Base-by-base conservation (phyloP, 2,329 filamentous ascomycete species). In the Coniella vitis region DNA sequence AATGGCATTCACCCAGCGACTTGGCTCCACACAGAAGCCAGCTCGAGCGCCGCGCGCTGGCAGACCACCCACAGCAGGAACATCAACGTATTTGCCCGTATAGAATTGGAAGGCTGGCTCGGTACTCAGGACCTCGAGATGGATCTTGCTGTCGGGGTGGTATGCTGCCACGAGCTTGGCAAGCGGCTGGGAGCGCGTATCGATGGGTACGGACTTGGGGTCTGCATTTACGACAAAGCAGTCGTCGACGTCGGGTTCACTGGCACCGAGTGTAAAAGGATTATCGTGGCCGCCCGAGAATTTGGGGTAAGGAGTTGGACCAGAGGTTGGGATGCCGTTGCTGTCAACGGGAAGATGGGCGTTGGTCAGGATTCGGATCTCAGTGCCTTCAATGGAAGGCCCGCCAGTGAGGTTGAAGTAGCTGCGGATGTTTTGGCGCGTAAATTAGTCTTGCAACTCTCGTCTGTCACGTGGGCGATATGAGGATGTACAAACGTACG, bases 81-180 rank as follows among this genome's bases (percentile, higher is more conserved):
- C 84, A 58, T 93, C 72, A 56, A 94, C 90, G 61, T 83, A 84
- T 62, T 87, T 84, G 56, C 91, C 93, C 0, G 90, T 94, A 69
- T 97, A 97, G 70, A 96, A 95, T 67, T 97, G 91, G 74, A 96
- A 97, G 0, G 89, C 87, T 0, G 93, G 93, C 72, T 97, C 91
- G 0, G 91, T 97, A 71, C 87, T 93, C 60, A 82, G 73, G 5
- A 95, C 85, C 66, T 96, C 87, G 43, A 97, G 80, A 63, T 94
- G 85, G 56, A 96, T 75, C 54, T 81, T 80, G 22, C 83, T 85
- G 43, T 72, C 73, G 5, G 88, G 80, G 65, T 96, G 88, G 65
- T 78, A 78, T 51, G 93, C 86, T 20, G 78, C 72, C 39, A 87
- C 79, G 39, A 91, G 79, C 51, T 78, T 81, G 49, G 73, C 75